Conservation (phyloP, 805 yeast species). For the Metschnikowia reukaufii region DNA sequence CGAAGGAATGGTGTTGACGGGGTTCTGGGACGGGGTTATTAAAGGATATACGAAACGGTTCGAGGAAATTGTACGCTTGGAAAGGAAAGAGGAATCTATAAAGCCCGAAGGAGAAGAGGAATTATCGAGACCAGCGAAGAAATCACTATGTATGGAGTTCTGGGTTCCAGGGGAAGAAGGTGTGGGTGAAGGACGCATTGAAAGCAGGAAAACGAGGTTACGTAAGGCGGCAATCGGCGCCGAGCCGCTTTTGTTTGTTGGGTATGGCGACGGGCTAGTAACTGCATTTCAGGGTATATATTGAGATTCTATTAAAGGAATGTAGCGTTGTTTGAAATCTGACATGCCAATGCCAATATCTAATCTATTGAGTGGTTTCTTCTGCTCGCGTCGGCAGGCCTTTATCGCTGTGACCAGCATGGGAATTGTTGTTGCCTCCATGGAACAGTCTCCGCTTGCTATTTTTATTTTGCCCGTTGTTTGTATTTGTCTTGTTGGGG, state of each 20-base stretch:
- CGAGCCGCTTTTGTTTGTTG: conserved; percentile 42
- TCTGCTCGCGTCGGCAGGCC: background rate
- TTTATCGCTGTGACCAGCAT: conserved; percentile 7
- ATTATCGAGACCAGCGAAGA: conserved; percentile 12
- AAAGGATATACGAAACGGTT: conserved; percentile 18
- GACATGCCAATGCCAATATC: background rate
- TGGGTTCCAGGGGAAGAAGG: conserved; percentile 3
- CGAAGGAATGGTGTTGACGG: conserved; percentile 28
- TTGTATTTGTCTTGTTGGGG: conserved; percentile 9
- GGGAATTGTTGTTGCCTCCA: conserved; percentile 25
- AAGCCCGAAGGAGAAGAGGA: conserved; percentile 10
- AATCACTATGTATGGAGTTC: conserved; percentile 16
- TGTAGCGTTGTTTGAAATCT: background rate
- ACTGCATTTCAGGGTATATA: conserved; percentile 23
- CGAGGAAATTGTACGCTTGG: conserved; percentile 9
- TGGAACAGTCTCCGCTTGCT: conserved; percentile 35
- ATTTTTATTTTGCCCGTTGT: conserved; percentile 16
- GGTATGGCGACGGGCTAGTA: conserved; percentile 57
- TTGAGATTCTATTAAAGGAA: conserved; percentile 2
- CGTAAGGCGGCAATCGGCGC: conserved; percentile 14
- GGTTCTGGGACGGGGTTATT: conserved; percentile 55
- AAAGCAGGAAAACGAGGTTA: conserved; percentile 7
- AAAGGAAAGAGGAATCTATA: conserved; percentile 16
- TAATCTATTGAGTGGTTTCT: background rate
- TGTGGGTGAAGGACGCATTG: background rate